Evolutionary conservation across 768 basidiomycete genomes (phyloP).

Genomic region (Rhodotorula paludigena): DNA sequence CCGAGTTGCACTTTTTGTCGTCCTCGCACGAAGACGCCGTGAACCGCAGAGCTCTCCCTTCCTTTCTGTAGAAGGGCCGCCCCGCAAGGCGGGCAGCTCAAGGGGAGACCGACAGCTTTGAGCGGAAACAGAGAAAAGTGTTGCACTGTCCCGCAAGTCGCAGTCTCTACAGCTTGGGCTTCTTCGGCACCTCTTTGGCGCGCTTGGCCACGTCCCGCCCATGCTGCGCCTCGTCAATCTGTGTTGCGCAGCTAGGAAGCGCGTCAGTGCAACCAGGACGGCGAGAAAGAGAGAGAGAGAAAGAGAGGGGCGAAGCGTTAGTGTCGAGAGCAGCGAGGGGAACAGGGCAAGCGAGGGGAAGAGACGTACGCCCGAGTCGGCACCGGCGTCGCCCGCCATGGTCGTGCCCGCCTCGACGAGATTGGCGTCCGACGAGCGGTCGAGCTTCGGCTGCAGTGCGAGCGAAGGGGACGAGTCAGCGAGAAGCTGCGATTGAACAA

Average conservation of each 20-base stretch:
- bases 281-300: neutral
- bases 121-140: no score
- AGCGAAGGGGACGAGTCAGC: neutral
- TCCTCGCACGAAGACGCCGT: no score
- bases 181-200: neutral
- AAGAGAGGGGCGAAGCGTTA: neutral
- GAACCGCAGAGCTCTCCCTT: no score
- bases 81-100: no score
- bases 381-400: constrained; percentile 14
- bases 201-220: neutral
- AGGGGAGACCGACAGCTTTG: no score
- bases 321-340: no score
- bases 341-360: neutral
- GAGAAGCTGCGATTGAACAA: no score
- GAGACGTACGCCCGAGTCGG: constrained; percentile 15
- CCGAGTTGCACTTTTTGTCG: no score
- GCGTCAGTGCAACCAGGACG: neutral
- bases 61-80: no score
- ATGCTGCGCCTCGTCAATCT: neutral
- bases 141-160: no score
- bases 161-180: neutral
- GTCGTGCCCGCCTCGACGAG: constrained; percentile 27
- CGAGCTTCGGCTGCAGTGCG: neutral
- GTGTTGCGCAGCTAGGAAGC: neutral
- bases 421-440: neutral